These are phyloP conservation scores for Neohortaea acidophila DNA, from an alignment of 495 filamentous ascomycete species.

Conservation along the genomic window DNA sequence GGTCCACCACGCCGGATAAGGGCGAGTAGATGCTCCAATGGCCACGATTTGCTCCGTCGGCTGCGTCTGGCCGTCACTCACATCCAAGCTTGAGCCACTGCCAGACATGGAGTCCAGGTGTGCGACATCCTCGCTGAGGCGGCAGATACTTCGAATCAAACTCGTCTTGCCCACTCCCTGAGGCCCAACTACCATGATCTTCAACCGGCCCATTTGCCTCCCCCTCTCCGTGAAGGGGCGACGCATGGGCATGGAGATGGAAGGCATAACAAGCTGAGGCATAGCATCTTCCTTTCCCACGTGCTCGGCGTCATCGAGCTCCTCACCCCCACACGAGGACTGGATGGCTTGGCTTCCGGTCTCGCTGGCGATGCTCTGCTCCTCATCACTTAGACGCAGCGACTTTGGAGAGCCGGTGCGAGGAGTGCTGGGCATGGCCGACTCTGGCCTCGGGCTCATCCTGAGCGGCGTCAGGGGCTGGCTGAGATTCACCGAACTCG, in stretches of 20 bases:
- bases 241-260: conserved; percentile 84
- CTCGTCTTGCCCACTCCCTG: conserved; percentile 84
- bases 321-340: conserved; percentile 28
- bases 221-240: conserved; percentile 82
- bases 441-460: conserved; percentile 33
- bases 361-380: conserved; percentile 38
- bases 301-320: conserved; percentile 31
- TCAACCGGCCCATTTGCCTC: conserved; percentile 69
- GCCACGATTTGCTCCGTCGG: conserved; percentile 52
- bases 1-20: conserved; percentile 93
- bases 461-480: conserved; percentile 42
- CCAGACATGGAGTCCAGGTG: conserved; percentile 70
- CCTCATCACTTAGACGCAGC: conserved; percentile 35
- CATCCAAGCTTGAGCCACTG: too few relatives aligned
- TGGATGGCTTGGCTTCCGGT: conserved; percentile 33
- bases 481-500: conserved; percentile 27
- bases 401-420: conserved; percentile 35
- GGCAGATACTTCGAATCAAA: conserved; percentile 82
- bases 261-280: conserved; percentile 94
- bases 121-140: conserved; percentile 89
- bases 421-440: conserved; percentile 27
- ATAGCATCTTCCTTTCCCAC: conserved; percentile 5
- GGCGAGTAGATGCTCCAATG: conserved; percentile 80
- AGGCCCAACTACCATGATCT: conserved; percentile 74
- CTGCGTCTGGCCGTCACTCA: too few relatives aligned